Base-by-base conservation (phyloP, 2,329 filamentous ascomycete species). In the Elsinoe australis region DNA sequence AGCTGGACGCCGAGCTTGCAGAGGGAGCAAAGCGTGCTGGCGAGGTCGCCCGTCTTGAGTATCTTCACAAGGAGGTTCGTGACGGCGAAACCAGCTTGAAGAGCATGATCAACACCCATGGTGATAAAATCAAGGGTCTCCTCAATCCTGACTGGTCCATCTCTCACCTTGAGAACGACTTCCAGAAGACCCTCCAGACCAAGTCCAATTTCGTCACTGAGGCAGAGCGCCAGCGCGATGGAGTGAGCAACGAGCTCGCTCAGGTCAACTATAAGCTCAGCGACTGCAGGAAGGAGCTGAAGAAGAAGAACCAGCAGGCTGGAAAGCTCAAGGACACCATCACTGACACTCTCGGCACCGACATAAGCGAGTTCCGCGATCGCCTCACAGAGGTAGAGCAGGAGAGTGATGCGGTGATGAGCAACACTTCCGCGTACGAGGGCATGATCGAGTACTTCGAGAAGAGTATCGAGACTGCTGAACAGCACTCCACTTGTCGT, bases 1-100 rank as follows among this genome's bases (percentile, higher is more conserved):
- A 74, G 55, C 73, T 96, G 21, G 82, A 83, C 35, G 71, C 75
- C n/a, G 90, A 96, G 61, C 76, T 95, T 28, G 76, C 88, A 6
- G 84, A 94, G 58, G 87, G 83, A 51, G 94, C 85, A 2, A 81
- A 82, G 50, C 77, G 85, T 50, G 87, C 88, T 4, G 80, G 83
- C 3, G 88, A 94, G 53, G 77, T 88, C 29, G 92, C 90, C 9
- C 83, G 85, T 57, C 74, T 98, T 8, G 86, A 94, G 50, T 81
- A 85, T 56, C 75, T 89, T 26, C 88, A 84, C 59, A 89, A 88
- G 56, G 85, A 95, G 59, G 66, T 87, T 21, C 78, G 79, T 53
- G 82, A 87, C 55, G 79, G 83, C 49, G 78, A 85, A 62, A 76
- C 79, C 26, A 85, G 84, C 52, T 71, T 96, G 2, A 77, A 88